Evolutionary conservation across 1,139 yeast genomes (phyloP), one percentile per base, ranked within the genome.

Genomic region (Fermentozyma sake): DNA sequence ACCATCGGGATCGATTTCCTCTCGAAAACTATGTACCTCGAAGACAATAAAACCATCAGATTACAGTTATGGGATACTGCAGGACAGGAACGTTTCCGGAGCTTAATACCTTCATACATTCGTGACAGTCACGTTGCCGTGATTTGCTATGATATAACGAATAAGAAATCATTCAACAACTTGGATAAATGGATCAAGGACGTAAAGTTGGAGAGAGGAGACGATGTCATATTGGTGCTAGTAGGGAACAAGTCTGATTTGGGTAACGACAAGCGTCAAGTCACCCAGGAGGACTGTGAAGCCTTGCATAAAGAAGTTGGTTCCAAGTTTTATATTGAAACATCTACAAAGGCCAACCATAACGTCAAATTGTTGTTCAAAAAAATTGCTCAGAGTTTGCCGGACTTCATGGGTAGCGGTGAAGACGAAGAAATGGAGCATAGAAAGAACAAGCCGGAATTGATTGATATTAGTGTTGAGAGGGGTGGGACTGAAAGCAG

Each of bases 81-180:
- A 2, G 81, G 81, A 6, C 81, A 76, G 51, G 81, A 75, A 46
- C 50, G 80, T 34, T 76, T 73, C 47, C 56, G 79, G 40, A 62
- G 56, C 25, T 66, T 75, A 43, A 72, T 52, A 22, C 97, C 98
- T 3, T 81, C 95, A 9, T 91, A 91, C 50, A 91, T 91, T 34
- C 73, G 98, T 41, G 98, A 91, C 56, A 81, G 94, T n/a, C 87
- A 87, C 48, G 98, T 91, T 14, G 97, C 98, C 0, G 94, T 91
- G 28, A 79, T 91, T 20, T 95, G 94, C 22, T 91, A 89, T 60
- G 98, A 91, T 55, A 83, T 91, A 37, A 85, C 97, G 20, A 82
- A 77, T 47, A 79, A 75, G 38, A 82, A 82, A 48, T 78, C 95
- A 12, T 91, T 91, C 59, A 79, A 79, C 64, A 58, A 83, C 33